phyloP scores from a whole-genome alignment of 768 basidiomycete species.

The Leccinum longicurvipes region DNA sequence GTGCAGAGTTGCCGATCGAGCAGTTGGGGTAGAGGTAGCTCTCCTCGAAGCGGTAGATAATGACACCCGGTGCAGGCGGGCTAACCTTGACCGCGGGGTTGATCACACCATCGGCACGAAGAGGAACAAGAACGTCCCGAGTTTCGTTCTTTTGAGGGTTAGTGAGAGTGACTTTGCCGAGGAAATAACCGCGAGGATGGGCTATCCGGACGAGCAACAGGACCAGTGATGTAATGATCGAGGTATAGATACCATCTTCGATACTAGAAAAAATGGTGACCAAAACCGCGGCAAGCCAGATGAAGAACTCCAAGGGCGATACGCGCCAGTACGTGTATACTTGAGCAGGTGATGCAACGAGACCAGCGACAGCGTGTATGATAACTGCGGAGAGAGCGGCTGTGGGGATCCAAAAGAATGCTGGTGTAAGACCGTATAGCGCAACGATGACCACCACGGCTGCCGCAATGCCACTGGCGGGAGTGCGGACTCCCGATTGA shows the following conservation, averaged over 20 bases:
- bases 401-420: conserved; percentile 87
- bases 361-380: conserved; percentile 86
- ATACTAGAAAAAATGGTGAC: conserved; percentile 92
- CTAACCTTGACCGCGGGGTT: conserved; percentile 70
- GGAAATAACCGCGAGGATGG: conserved; percentile 84
- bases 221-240: conserved; percentile 72
- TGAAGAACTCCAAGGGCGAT: conserved; percentile 88
- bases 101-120: conserved; percentile 55
- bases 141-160: conserved; percentile 34
- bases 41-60: conserved; percentile 92
- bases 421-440: conserved; percentile 88
- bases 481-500: conserved; percentile 97
- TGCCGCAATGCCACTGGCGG: conserved; percentile 81
- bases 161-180: conserved; percentile 74
- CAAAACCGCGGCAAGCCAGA: conserved; percentile 83
- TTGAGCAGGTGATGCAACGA: conserved; percentile 80
- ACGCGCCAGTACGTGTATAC: conserved; percentile 92
- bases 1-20: conserved; percentile 58
- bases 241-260: conserved; percentile 89
- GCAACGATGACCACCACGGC: conserved; percentile 90
- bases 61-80: conserved; percentile 78
- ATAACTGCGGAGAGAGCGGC: conserved; percentile 90
- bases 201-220: conserved; percentile 86
- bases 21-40: conserved; percentile 85
- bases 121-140: conserved; percentile 84